Percentiles rank a stretch among this genome's conserved stretches.
Evolutionary conservation across 208 protist species (phyloP).

Genomic region (Trypanosoma platydactyli): DNA sequence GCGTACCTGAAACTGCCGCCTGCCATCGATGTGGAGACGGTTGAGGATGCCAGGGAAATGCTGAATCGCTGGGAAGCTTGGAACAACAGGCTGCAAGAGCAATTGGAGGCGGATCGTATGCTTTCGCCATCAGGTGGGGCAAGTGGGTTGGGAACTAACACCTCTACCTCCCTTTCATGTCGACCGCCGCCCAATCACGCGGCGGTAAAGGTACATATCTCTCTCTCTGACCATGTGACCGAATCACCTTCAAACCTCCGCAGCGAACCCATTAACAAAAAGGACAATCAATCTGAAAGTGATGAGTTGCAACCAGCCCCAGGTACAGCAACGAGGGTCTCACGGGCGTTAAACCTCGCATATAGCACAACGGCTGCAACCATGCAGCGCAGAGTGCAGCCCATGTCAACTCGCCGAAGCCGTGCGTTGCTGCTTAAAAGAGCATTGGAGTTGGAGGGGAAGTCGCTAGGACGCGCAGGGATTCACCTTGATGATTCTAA

Average conservation of each 20-base stretch:
- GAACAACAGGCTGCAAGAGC: slow-evolving; percentile 8
- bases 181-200: background rate
- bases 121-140: background rate
- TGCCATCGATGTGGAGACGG: slow-evolving; percentile 23
- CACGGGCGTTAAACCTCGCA: slow-evolving; percentile 8
- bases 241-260: background rate
- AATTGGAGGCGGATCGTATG: slow-evolving; percentile 1
- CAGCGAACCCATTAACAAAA: background rate
- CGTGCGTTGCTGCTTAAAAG: slow-evolving; percentile 23
- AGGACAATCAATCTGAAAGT: background rate
- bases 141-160: background rate
- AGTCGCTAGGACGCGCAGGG: slow-evolving; percentile 17
- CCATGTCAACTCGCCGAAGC: slow-evolving; percentile 17
- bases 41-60: slow-evolving; percentile 22
- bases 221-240: background rate
- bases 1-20: slow-evolving; percentile 19
- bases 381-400: background rate
- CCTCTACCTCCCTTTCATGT: background rate
- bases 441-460: slow-evolving; percentile 15
- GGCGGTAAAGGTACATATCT: background rate
- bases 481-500: background rate
- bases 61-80: slow-evolving; percentile 18
- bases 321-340: background rate
- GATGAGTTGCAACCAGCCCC: background rate
- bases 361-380: slow-evolving; percentile 23